phyloP scores from a whole-genome alignment of 768 basidiomycete species.

The Zangia roseola region DNA sequence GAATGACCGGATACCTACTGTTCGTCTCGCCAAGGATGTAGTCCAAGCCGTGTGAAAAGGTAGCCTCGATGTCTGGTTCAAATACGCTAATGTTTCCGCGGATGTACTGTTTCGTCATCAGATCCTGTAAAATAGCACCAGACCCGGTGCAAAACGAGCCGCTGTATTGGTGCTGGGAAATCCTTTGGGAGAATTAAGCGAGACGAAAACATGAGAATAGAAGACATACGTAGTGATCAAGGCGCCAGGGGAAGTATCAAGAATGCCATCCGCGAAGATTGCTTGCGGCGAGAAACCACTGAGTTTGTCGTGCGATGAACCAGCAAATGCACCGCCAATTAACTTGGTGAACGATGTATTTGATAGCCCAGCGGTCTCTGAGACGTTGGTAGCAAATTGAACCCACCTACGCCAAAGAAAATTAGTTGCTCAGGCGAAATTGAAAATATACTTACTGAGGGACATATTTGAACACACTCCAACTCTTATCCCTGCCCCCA shows the following conservation, averaged over 20 bases:
- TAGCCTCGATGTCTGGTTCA: conserved; percentile 52
- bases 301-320: conserved; percentile 41
- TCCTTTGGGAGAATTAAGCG: conserved; percentile 18
- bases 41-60: conserved; percentile 42
- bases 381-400: conserved; percentile 48
- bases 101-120: conserved; percentile 62
- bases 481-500: conserved; percentile 39
- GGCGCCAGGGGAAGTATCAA: conserved; percentile 45
- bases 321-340: conserved; percentile 50
- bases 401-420: conserved; percentile 45
- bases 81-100: conserved; percentile 56
- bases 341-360: conserved; percentile 42
- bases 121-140: conserved; percentile 52
- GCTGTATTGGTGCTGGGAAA: conserved; percentile 48
- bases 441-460: conserved; percentile 40
- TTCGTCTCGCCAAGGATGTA: conserved; percentile 68
- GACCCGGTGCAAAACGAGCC: conserved; percentile 61
- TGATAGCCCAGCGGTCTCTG: conserved; percentile 38
- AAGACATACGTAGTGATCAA: conserved; percentile 51
- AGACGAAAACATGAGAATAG: not conserved
- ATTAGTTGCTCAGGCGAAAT: not conserved
- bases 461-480: conserved; percentile 46
- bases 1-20: conserved; percentile 41
- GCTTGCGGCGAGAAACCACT: conserved; percentile 61
- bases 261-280: conserved; percentile 51